Base-by-base conservation (phyloP, 768 basidiomycete species). In the Boletus bicolor region DNA sequence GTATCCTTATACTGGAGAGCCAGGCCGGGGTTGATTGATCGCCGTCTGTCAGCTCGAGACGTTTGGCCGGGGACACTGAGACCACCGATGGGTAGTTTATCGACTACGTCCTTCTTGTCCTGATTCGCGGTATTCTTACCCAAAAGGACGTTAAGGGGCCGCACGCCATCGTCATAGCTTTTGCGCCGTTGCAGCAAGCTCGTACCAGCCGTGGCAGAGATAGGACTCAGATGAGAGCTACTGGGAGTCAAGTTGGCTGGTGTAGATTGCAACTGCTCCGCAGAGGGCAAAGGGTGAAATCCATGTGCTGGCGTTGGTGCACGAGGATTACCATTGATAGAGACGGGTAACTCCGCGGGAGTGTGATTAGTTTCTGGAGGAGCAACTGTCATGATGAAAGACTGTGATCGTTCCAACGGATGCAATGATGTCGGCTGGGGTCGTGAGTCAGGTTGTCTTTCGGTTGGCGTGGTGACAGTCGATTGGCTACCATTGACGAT, bases 1-100 rank as follows among this genome's bases (percentile, higher is more conserved):
- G 45, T 0, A 4, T 60, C 54, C 14, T 60, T 60, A 36, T 56
- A 53, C 21, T 68, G 74, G 56, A 81, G 71, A 7, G 74, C 64
- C 43, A 78, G 66, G 5, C 67, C 76, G 1, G 84, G 84, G 53
- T 82, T 84, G 57, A 84, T 83, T 5, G 83, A 84, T 21, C 78
- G 72, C 12, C 83, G 72, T 44, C 75, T 78, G 26, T 79, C 80
- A 0, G 74, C 70, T 36, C 79, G 75, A 6, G 70, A 69, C 0
- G 72, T 72, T 7, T 57, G 57, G 17, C 57, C 53, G 42, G 76
- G 60, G 48, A 74, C 63, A 48, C 62, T 55, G 44, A 73, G 64
- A 21, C 59, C 64, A 38, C 36, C 19, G 15, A 49, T 48, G 45
- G 53, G 53, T 44, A 38, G 39, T 19, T 54, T 55, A 21, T 65